Percentiles rank a stretch among this genome's conserved stretches.
These are phyloP conservation scores for Sporothrix dimorphospora DNA, from an alignment of 2,329 filamentous ascomycete genomes.

Conservation along the genomic window DNA sequence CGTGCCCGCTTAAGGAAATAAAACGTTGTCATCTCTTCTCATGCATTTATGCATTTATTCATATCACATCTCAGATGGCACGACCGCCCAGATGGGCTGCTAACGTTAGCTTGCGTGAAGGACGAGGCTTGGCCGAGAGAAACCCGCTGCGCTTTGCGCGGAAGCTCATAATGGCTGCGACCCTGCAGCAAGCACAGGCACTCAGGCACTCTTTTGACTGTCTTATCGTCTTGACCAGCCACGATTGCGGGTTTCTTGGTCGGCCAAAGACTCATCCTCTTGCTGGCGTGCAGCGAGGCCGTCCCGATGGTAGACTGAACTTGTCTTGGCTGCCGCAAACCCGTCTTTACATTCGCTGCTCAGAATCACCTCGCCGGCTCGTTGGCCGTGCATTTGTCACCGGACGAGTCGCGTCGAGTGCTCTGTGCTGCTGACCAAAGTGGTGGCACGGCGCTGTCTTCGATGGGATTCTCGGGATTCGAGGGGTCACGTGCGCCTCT, in stretches of 20 bases:
- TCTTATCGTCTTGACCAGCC: background rate
- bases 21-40: too few relatives aligned
- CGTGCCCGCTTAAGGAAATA: background rate
- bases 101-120: background rate
- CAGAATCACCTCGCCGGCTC: background rate
- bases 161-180: background rate
- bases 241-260: background rate
- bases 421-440: constrained; percentile 3
- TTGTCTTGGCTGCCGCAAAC: background rate
- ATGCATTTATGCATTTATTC: background rate
- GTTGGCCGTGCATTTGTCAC: background rate
- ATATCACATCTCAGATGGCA: background rate
- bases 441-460: background rate
- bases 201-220: background rate
- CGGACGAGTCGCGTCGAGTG: background rate
- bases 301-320: background rate
- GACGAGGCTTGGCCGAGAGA: background rate
- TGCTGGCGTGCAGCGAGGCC: background rate
- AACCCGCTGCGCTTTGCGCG: background rate
- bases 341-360: background rate
- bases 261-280: constrained; percentile 15
- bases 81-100: background rate
- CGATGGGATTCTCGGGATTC: background rate
- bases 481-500: background rate
- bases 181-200: background rate